Base-by-base conservation (phyloP, 2,329 filamentous ascomycete genomes). In the Dactylonectria macrodidyma region DNA sequence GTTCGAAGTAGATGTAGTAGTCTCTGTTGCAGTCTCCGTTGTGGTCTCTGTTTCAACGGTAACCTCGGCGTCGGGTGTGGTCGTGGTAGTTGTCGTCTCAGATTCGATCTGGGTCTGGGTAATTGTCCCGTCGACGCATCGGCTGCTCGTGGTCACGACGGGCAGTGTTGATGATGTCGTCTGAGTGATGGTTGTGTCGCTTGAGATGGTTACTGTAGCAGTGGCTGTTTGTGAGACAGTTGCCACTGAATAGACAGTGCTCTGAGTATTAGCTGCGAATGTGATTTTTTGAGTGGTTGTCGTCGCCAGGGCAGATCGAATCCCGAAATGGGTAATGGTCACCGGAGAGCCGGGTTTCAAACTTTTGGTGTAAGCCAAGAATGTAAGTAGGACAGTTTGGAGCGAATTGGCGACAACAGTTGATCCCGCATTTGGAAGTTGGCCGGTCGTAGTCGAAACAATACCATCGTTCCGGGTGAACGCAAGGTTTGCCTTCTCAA, bases 101-200 rank as follows among this genome's bases (percentile, higher is more conserved):
- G 57, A 51, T 14, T 51, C 30, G 16, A 30, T 51, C 33, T 51
- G 11, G 30, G 36, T 24, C 3, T 19, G 16, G 12, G 47, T 51
- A 14, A 60, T 30, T 26, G 57, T 60, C n/a, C 57, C 46, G 14
- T 60, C 30, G 19, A 60, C 57, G 9, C 57, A 60, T 26, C 57
- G 30, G 19, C n/a, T 51, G 47, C 44, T 60, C 19, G 57, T 60
- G 9, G 57, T 60, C n/a, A 60, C 46, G 16, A 34, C n/a, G 34
- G 30, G 16, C 57, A 60, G 46, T 6, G 57, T 60, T 36, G 57
- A 36, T 19, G 46, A 26, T 26, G 46, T 38, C 12, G 57, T 38
- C 3, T 26, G 5, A 24, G 46, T 60, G 46, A n/a, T 60, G 30
- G 30, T 22, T 24, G 26, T 41, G 46, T 48, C 30, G 46, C 3